Evolutionary conservation across 208 protist species (phyloP).

Genomic region (Crithidia bombi): DNA sequence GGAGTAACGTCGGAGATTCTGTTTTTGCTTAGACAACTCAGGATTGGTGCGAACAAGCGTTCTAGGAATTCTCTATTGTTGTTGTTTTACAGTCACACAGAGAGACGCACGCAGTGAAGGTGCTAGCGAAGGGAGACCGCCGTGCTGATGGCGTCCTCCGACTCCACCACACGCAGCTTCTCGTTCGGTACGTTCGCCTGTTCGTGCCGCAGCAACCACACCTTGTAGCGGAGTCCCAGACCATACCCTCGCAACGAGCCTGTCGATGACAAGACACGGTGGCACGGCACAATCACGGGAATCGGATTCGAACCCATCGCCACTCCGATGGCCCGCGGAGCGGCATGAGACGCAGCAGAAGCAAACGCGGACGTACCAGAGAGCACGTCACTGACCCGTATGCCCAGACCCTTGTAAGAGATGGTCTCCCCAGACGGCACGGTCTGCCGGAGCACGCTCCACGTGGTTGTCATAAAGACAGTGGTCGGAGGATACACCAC

Average conservation of each 20-base stretch:
- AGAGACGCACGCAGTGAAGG: not conserved
- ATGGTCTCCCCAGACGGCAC: slow-evolving; percentile 49
- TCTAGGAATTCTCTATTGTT: not conserved
- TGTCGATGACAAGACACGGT: slow-evolving; percentile 69
- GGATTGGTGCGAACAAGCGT: not conserved
- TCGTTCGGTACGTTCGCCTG: slow-evolving; percentile 37
- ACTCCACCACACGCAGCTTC: slow-evolving; percentile 37
- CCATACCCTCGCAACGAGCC: slow-evolving; percentile 61
- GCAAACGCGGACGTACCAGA: not conserved
- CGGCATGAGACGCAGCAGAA: not conserved
- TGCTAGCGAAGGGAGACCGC: slow-evolving; percentile 24
- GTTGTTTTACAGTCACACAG: not conserved
- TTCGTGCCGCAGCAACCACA: slow-evolving; percentile 76
- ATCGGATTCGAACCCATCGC: slow-evolving; percentile 71
- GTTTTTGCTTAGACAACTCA: too few relatives aligned
- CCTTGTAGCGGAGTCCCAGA: slow-evolving; percentile 61
- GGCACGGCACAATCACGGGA: slow-evolving; percentile 71
- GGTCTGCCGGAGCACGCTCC: slow-evolving; percentile 45
- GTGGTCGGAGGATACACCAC: slow-evolving; percentile 46
- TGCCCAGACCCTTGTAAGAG: slow-evolving; percentile 60
- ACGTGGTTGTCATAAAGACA: slow-evolving; percentile 44
- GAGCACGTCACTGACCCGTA: slow-evolving; percentile 24
- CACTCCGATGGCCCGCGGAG: slow-evolving; percentile 62
- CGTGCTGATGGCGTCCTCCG: slow-evolving; percentile 33
- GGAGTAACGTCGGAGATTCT: too few relatives aligned